phyloP scores from a whole-genome alignment of 768 basidiomycete species.

The Candolleomyces aberdarensis region DNA sequence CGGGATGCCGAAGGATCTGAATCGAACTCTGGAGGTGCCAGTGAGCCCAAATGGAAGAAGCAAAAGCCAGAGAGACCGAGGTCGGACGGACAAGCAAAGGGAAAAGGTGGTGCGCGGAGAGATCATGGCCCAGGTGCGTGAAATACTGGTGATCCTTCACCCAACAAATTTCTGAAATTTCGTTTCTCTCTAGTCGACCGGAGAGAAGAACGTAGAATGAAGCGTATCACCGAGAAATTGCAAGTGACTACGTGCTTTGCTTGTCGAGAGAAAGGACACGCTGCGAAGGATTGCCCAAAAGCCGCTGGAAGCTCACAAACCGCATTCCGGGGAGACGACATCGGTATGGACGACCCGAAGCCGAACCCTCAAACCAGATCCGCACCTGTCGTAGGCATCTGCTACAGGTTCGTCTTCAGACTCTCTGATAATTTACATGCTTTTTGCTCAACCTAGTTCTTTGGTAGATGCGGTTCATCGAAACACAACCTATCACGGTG shows the following conservation, averaged over 20 bases:
- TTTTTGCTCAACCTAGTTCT: background rate
- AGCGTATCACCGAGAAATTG: slow-evolving; percentile 56
- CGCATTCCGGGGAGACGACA: background rate
- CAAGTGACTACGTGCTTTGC: slow-evolving; percentile 76
- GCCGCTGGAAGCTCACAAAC: slow-evolving; percentile 11
- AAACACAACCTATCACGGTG: slow-evolving; percentile 80
- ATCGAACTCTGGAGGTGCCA: too few relatives aligned
- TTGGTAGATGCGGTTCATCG: slow-evolving; percentile 72
- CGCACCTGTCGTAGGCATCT: slow-evolving; percentile 46
- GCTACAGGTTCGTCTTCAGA: slow-evolving; percentile 57
- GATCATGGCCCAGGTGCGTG: too few relatives aligned
- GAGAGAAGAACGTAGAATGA: slow-evolving; percentile 61
- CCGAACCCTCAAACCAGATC: slow-evolving; percentile 14
- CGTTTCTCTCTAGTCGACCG: slow-evolving; percentile 11
- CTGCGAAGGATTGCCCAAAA: slow-evolving; percentile 77
- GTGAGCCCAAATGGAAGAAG: too few relatives aligned
- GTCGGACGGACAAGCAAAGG: too few relatives aligned
- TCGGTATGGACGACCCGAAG: background rate
- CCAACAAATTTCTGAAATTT: background rate
- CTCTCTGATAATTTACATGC: background rate
- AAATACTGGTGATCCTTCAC: background rate
- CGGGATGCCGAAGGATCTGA: too few relatives aligned
- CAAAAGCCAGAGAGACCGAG: too few relatives aligned
- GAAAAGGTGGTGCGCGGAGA: too few relatives aligned
- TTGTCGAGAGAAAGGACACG: slow-evolving; percentile 81